Evolutionary conservation across 2,329 filamentous ascomycete species (phyloP).

Genomic region (Beauveria caledonica): DNA sequence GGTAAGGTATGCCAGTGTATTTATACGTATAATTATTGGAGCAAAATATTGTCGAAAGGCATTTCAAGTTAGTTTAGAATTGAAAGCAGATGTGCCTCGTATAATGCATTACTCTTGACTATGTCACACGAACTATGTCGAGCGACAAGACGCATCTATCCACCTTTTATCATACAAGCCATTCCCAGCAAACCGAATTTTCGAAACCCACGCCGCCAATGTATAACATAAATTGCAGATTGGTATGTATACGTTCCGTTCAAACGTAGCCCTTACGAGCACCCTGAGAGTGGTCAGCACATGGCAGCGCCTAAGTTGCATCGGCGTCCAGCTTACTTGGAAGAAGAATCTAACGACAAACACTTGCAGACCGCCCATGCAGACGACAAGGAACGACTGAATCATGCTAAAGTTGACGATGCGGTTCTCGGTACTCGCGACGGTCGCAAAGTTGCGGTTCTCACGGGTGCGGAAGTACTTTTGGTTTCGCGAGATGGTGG

Average conservation of each 20-base stretch:
- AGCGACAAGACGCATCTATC: neutral
- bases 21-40: neutral
- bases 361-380: slow-evolving; percentile 93
- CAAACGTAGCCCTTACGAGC: slow-evolving; percentile 63
- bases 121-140: neutral
- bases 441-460: slow-evolving; percentile 98
- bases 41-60: neutral
- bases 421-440: slow-evolving; percentile 86
- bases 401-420: slow-evolving; percentile 98
- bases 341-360: slow-evolving; percentile 99
- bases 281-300: slow-evolving; percentile 34
- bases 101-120: slow-evolving; percentile 10
- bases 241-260: slow-evolving; percentile 22
- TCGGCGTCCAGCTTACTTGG: slow-evolving; percentile 49
- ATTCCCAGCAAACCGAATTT: slow-evolving; percentile 20
- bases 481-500: slow-evolving; percentile 91
- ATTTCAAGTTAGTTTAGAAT: neutral
- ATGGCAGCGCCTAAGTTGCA: neutral
- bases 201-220: slow-evolving; percentile 23
- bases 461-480: slow-evolving; percentile 99
- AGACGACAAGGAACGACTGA: slow-evolving; percentile 83
- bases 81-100: neutral
- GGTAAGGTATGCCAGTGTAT: neutral
- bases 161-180: slow-evolving; percentile 22
- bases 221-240: slow-evolving; percentile 19